Percentiles rank a stretch among this genome's conserved stretches.
Conservation (phyloP, 495 filamentous ascomycete genomes). For the Polyplosphaeria fusca region DNA sequence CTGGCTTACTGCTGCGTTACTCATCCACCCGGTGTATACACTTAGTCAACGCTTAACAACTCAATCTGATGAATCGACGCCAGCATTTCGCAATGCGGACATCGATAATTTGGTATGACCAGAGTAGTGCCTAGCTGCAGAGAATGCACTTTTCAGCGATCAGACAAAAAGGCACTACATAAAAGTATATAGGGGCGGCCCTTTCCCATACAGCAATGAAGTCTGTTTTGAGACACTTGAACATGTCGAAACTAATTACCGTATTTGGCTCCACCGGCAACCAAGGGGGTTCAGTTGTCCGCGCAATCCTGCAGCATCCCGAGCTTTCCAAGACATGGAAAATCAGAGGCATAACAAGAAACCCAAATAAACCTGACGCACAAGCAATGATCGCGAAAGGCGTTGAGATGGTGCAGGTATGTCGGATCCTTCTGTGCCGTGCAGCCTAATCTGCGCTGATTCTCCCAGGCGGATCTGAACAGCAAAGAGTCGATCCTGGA, state of each 20-base stretch:
- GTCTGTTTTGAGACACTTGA: not conserved
- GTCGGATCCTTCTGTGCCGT: conserved; percentile 10
- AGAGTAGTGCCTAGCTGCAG: not conserved
- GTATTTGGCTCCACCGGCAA: conserved; percentile 63
- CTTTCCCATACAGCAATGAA: not conserved
- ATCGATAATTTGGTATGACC: not conserved
- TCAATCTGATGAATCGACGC: not conserved
- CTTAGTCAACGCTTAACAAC: not conserved
- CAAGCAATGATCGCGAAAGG: conserved; percentile 43
- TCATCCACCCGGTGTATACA: not conserved
- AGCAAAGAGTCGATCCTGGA: conserved; percentile 29
- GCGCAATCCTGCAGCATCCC: conserved; percentile 50
- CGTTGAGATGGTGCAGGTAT: conserved; percentile 41
- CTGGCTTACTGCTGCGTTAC: not conserved
- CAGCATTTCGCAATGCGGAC: not conserved
- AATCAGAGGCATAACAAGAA: conserved; percentile 57
- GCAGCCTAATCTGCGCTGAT: not conserved
- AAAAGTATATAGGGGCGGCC: not conserved
- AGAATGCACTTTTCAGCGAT: not conserved
- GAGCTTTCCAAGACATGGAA: conserved; percentile 48
- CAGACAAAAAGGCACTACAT: not conserved
- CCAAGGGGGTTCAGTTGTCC: conserved; percentile 59
- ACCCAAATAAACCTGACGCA: conserved; percentile 47
- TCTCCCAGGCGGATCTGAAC: conserved; percentile 39
- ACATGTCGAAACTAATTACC: conserved; percentile 43